Evolutionary conservation across 1,139 yeast species (phyloP).

Genomic region (Diutina scorzettiae): DNA sequence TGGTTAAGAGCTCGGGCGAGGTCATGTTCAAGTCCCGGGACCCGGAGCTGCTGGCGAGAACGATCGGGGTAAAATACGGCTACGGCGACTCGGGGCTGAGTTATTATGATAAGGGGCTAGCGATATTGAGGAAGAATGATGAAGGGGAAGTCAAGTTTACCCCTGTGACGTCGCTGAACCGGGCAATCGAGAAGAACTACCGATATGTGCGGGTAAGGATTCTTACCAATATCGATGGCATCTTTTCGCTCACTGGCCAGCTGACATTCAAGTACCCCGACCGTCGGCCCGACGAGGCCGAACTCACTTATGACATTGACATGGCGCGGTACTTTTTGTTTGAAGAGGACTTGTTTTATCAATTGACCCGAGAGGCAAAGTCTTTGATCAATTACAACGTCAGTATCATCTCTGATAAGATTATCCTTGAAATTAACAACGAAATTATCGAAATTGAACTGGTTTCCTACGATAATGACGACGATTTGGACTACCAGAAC

Average conservation of each 20-base stretch:
- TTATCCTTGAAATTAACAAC: constrained; percentile 50
- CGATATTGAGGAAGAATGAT: constrained; percentile 37
- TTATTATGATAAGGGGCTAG: constrained; percentile 64
- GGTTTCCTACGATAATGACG: constrained; percentile 39
- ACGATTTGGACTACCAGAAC: constrained; percentile 22
- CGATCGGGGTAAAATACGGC: constrained; percentile 77
- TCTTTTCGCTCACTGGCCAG: constrained; percentile 38
- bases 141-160: constrained; percentile 25
- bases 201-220: constrained; percentile 43
- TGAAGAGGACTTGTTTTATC: constrained; percentile 74
- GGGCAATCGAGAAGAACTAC: constrained; percentile 15
- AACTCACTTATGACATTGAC: constrained; percentile 37
- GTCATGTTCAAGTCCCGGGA: constrained; percentile 61
- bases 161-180: constrained; percentile 14
- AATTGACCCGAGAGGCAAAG: constrained; percentile 66
- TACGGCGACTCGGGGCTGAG: constrained; percentile 84
- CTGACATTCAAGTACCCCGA: not conserved
- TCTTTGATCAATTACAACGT: constrained; percentile 63
- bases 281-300: not conserved
- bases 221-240: constrained; percentile 40
- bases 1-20: constrained; percentile 47
- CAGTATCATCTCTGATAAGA: constrained; percentile 50
- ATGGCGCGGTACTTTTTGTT: constrained; percentile 61
- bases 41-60: constrained; percentile 30
- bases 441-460: constrained; percentile 63